Evolutionary conservation across 2,329 filamentous ascomycete species (phyloP), one percentile per base, ranked within the genome.

Genomic region (Tolypocladium ovalisporum): DNA sequence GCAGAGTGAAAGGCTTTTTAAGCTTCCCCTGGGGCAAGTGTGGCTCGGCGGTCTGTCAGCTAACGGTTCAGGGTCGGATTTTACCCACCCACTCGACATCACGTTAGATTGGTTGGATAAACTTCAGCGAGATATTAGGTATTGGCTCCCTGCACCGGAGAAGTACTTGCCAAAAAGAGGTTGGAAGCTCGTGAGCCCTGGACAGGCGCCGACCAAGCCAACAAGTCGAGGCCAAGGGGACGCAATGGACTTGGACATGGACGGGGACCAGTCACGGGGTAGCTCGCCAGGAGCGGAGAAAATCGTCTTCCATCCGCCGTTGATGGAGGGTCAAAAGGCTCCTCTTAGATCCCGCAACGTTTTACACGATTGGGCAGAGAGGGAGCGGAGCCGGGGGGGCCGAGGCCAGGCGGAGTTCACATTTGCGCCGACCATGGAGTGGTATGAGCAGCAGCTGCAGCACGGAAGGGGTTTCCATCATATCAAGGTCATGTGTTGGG

Each of bases 381-480:
- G 58, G 13, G 32, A 51, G 37, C 53, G 54, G 22, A 58, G 36
- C 27, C 52, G 34, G 22, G 34, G 52, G 13, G 44, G 36, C 32
- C 39, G 49, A 39, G 56, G 54, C 19, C 51, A 61, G 39, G 60
- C 60, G 6, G 55, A 64, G 32, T 81, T 75, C 62, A 64, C 63
- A 19, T 83, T 78, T 61, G 65, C 64, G 47, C 73, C 78, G 10
- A 84, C 81, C 1, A 59, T 70, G 59, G 67, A 76, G 5, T 84
- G 82, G 82, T 84, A 84, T 60, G 62, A 62, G 4, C 69, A 75
- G 40, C 77, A 80, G 60, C 62, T 70, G 29, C 64, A 65, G 1
- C 77, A 79, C 62, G 78, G 77, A 2, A 72, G 79, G 24, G 75
- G 73, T 1, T 80, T 72, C 56, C 75, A 76, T 55, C 79, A 83